Evolutionary conservation across 2,329 filamentous ascomycete species (phyloP), one percentile per base, ranked within the genome.

Genomic region (Aspergillus sp.): DNA sequence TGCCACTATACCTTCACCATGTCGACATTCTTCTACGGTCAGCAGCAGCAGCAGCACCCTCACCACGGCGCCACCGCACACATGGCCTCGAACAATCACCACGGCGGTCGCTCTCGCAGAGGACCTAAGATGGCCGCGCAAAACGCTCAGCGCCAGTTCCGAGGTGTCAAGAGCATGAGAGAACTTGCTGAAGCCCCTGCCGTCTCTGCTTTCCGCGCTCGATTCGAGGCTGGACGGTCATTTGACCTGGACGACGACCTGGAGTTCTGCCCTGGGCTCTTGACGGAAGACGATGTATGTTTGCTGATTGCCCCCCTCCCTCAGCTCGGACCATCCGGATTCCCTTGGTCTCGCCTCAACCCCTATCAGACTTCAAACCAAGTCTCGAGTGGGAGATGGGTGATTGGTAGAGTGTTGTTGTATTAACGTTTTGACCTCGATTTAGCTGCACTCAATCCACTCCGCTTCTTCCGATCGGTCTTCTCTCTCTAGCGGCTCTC

Each of bases 181-280:
- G 92, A 96, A 76, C 80, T 92, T 64, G 87, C 87, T 69, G 92
- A 96, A 77, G 84, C 89, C n/a, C 87, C 87, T 20, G 85, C 88
- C 54, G 82, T 96, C 61, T 84, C 85, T 62, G 87, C 88, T 63
- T 97, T 96, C 81, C 90, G 94, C 68, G 87, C 87, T 67, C 89
- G 92, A 73, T 96, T 96, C 69, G 93, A 98, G 80, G 90, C 92
- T 65, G 92, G 91, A 60, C 87, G 92, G 60, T 96, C 93, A 10
- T 98, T 98, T 72, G 94, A 98, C 69, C 84, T 98, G 63, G 94
- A 97, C 72, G 94, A 98, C 75, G 94, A 98, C 75, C 85, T 96
- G 80, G 90, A 96, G 77, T 98, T 98, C 78, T 97, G 93, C 79
- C 94, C 94, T 64, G 88, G 89, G 75, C 85, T 98, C 68, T 82